Evolutionary conservation across 495 filamentous ascomycete species (phyloP), one percentile per base, ranked within the genome.

Genomic region (Pyronema domesticum): DNA sequence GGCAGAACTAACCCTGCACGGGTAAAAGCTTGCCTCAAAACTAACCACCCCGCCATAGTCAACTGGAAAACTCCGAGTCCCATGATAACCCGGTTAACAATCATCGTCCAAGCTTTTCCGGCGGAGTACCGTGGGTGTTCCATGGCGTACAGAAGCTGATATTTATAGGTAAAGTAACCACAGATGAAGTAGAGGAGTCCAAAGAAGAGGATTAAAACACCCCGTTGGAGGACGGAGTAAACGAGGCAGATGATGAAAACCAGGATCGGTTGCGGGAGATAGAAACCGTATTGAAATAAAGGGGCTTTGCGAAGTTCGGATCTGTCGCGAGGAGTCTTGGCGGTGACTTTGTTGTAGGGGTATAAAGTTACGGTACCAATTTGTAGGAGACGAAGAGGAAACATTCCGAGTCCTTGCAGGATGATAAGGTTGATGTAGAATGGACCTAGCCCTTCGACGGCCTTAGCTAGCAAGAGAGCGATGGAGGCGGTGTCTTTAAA

Each of bases 341-440:
- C 82, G n/a, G 73, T 74, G 47, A 88, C 72, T 18, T 82, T 76
- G 52, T 75, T 75, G 60, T 95, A 79, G 1, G 91, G 86, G 60
- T 95, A 96, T 56, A 95, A 70, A 0, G 76, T 72, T 7, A 96
- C 80, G 66, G 78, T 83, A 44, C 93, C 93, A 62, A 95, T 83
- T 62, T 96, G 81, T 23, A 99, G 72, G 10, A 99, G 77, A 37
- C 89, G 81, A 63, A 99, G 85, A 0, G 93, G 93, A 59, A 95
- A 91, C 37, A 99, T 72, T 1, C 89, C 93, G 15, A 96, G 63
- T 1, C 85, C 85, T 67, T 99, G 93, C 19, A 99, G 78, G 59
- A 95, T 81, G 62, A 99, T 86, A 53, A 95, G 82, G 64, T 95
- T 95, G 58, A 84, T 81, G 65, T 99, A 99, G 68, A 99, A 96